Base-by-base conservation (phyloP, 352 stramenopile species). In the Pythium catenulatum region DNA sequence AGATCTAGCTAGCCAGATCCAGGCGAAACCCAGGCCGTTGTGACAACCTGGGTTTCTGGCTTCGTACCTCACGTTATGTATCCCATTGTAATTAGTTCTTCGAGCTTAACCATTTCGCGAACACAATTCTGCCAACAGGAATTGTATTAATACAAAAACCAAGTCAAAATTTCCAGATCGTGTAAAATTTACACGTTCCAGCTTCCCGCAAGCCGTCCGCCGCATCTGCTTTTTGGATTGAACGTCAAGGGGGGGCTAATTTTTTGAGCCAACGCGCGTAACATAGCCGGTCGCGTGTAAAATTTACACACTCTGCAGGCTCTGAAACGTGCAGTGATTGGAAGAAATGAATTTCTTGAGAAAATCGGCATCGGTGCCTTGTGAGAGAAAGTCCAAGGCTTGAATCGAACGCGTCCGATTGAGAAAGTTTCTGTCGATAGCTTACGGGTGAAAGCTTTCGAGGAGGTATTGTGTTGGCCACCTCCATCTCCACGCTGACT, bases 291-390 rank as follows among this genome's bases (percentile, higher is more conserved):
- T 8, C 27, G 48, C 69, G 69, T 78, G 69, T 78, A 78, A 78
- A 78, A 65, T 78, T 78, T 78, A 78, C 69, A 78, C 45, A n/a
- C 30, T 75, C 21, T 75, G 45, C 19, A 75, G 65, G 43, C 43
- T 19, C 27, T 61, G 46, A 54, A 14, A 23, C 23, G 46, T 17
- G 8, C 9, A 30, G 4, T 61, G 25, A 76, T 76, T 59, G 66
- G 66, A 25, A 30, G 30, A 76, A 61, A 46, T 76, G 23, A 32
- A 15, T n/a, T 13, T 39, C 36, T 23, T 4, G 19, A 70, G 56
- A 68, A 70, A 70, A 70, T 70, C n/a, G n/a, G n/a, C n/a, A n/a
- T n/a, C n/a, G n/a, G n/a, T n/a, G n/a, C n/a, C n/a, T n/a, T n/a
- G n/a, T n/a, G n/a, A n/a, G n/a, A n/a, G n/a, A n/a, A n/a, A n/a